Conservation (phyloP, 805 yeast species). For the Tetrapisispora nanseiensis region DNA sequence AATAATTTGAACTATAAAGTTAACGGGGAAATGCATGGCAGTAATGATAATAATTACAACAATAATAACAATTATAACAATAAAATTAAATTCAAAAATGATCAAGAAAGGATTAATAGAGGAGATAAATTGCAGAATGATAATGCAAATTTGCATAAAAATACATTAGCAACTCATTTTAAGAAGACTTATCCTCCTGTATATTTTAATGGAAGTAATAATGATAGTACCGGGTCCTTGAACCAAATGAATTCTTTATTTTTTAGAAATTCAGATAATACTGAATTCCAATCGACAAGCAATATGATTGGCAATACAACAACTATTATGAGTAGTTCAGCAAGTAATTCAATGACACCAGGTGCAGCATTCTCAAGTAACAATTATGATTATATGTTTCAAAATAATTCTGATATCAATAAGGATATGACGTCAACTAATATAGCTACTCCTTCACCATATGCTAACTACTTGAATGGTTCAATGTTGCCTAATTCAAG, state of each 20-base stretch:
- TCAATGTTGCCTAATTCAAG: neutral
- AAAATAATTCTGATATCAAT: neutral
- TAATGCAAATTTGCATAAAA: slow-evolving; percentile 3
- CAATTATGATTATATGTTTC: slow-evolving; percentile 3
- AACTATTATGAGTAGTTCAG: slow-evolving; percentile 4
- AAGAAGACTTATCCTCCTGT: slow-evolving; percentile 20
- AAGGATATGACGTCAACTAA: neutral
- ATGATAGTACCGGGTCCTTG: neutral
- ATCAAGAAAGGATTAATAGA: neutral
- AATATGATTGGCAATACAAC: slow-evolving; percentile 4
- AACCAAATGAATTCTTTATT: neutral
- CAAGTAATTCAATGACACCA: neutral
- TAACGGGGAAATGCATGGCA: slow-evolving; percentile 9
- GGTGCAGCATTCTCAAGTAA: neutral
- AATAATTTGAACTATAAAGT: slow-evolving; percentile 4
- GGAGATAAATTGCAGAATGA: neutral
- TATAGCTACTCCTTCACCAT: neutral
- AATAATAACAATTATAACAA: slow-evolving; percentile 6
- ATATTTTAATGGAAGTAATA: slow-evolving; percentile 7
- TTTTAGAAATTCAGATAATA: neutral
- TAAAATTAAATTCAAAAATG: slow-evolving; percentile 2
- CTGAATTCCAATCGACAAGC: neutral
- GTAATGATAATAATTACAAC: slow-evolving; percentile 5
- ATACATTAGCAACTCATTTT: slow-evolving; percentile 13
- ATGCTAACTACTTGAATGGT: neutral